phyloP scores from a whole-genome alignment of 495 filamentous ascomycete genomes.

The Aspergillus olivimuriae region DNA sequence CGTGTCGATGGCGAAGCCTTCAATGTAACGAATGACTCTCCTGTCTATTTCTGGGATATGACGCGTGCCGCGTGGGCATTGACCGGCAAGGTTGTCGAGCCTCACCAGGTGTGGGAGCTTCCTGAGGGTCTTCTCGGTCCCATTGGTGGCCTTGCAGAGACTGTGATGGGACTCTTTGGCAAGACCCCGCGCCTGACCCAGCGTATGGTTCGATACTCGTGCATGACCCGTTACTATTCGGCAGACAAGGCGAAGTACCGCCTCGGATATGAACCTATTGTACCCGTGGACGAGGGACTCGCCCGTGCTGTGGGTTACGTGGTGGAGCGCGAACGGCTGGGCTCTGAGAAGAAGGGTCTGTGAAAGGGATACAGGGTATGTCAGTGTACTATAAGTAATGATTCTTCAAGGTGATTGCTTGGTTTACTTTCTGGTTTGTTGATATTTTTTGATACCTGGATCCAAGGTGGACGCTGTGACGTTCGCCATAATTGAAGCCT shows the following conservation, averaged over 20 bases:
- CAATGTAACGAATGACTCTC: slow-evolving; percentile 88
- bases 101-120: slow-evolving; percentile 64
- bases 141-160: slow-evolving; percentile 65
- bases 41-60: slow-evolving; percentile 96
- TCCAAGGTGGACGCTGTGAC: background rate
- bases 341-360: slow-evolving; percentile 38
- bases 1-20: slow-evolving; percentile 90
- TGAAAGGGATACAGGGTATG: slow-evolving; percentile 7
- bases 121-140: slow-evolving; percentile 54
- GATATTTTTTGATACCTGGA: slow-evolving; percentile 10
- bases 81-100: slow-evolving; percentile 56
- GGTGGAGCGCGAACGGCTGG: slow-evolving; percentile 41
- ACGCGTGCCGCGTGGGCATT: slow-evolving; percentile 70
- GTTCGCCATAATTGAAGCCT: background rate
- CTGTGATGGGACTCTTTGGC: slow-evolving; percentile 57
- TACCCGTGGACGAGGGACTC: slow-evolving; percentile 70
- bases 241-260: slow-evolving; percentile 76
- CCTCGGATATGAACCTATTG: slow-evolving; percentile 68
- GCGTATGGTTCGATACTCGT: slow-evolving; percentile 64
- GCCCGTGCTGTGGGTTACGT: slow-evolving; percentile 61
- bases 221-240: slow-evolving; percentile 81
- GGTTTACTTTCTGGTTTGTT: slow-evolving; percentile 2
- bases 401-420: background rate
- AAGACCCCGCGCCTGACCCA: slow-evolving; percentile 71
- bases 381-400: slow-evolving; percentile 15